Base-by-base conservation (phyloP, 2,329 filamentous ascomycete species). In the Paraphoma sp. region DNA sequence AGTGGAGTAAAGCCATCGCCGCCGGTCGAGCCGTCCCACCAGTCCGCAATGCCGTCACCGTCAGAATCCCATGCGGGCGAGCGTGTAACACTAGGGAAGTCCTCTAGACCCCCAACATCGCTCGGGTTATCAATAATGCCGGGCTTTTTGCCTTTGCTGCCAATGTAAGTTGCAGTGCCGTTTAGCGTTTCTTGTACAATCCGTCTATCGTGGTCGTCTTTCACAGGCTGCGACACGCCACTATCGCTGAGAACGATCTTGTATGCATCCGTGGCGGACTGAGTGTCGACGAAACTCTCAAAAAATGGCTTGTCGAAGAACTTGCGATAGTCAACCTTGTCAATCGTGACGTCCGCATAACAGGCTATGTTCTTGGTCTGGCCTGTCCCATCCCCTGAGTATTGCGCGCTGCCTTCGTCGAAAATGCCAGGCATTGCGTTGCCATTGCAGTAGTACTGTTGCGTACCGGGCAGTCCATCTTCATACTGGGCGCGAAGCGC, bases 191-290 rank as follows among this genome's bases (percentile, higher is more conserved):
- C 74, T 8, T 67, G 56, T 28, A 74, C 49, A 54, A 76, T 75
- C 44, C 74, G 74, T 43, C 62, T 66, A 49, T 76, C 74, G 46
- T 76, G 74, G 30, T 65, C 61, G 52, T 76, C 74, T 30, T 64
- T 59, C 3, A 68, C 63, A 2, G 74, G 74, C 45, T 72, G 70
- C 12, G 63, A 67, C 11, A 59, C 73, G 14, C 74, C 74, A 4
- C 64, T 63, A 54, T 76, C 73, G 28, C 71, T 74, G 17, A 76
- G 62, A 0, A 76, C 74, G 16, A 68, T 69, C 46, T 76, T 76
- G 60, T 74, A 76, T 5, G 73, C 73, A 36, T 76, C 73, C 1
- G 63, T 70, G 1, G 72, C 69, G 8, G 63, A 23, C 38, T 76
- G 71, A 0, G 70, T 74, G 3, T 67, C 61, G 8, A 75, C 68